Conservation (phyloP, 2,329 filamentous ascomycete genomes). For the Verticillium isaacii region DNA sequence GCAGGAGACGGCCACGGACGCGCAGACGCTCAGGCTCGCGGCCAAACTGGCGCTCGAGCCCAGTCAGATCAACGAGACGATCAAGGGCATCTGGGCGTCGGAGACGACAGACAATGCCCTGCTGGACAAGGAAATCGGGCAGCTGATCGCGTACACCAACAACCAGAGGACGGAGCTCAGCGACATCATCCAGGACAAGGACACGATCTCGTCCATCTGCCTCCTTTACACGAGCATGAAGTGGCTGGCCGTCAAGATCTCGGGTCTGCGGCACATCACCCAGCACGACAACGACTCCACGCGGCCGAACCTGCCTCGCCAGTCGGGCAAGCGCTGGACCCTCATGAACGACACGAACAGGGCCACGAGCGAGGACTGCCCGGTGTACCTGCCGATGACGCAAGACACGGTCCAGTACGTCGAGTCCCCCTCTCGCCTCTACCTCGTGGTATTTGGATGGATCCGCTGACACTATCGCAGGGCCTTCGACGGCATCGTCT, state of each 20-base stretch:
- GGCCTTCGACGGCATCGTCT: constrained; percentile 81
- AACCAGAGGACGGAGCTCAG: constrained; percentile 64
- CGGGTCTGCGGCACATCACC: constrained; percentile 78
- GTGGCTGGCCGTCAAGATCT: constrained; percentile 84
- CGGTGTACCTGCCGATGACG: constrained; percentile 83
- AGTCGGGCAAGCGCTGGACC: constrained; percentile 77
- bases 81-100: constrained; percentile 60
- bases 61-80: constrained; percentile 67
- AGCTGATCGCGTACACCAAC: constrained; percentile 53
- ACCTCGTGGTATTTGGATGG: neutral
- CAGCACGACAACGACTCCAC: constrained; percentile 65
- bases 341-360: constrained; percentile 62
- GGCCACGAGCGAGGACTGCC: constrained; percentile 53
- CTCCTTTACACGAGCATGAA: constrained; percentile 96
- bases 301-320: constrained; percentile 44
- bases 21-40: constrained; percentile 61
- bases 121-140: constrained; percentile 57
- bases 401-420: constrained; percentile 75
- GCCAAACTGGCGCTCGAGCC: constrained; percentile 66
- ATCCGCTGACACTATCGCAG: constrained; percentile 33
- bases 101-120: constrained; percentile 48
- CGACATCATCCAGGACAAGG: constrained; percentile 86
- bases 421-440: neutral
- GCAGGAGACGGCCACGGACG: constrained; percentile 47
- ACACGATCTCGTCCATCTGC: constrained; percentile 79